Evolutionary conservation across 192 early-diverging fungal genomes (phyloP).

Genomic region (Coemansia sp.): DNA sequence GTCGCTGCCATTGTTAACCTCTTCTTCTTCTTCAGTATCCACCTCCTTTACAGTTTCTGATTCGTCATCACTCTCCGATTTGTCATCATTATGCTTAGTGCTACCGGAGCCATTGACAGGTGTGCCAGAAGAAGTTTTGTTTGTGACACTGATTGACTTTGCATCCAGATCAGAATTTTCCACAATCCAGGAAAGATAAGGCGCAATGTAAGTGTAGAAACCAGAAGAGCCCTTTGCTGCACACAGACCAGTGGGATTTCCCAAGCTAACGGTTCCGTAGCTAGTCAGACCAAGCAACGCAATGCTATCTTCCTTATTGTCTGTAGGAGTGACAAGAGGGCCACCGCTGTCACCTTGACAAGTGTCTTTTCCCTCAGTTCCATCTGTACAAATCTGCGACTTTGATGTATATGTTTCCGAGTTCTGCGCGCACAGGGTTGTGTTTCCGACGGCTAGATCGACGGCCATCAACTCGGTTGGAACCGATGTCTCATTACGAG

Average conservation of each 20-base stretch:
- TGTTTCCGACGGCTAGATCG: constrained; percentile 19
- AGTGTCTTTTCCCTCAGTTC: constrained; percentile 36
- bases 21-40: not conserved
- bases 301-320: constrained; percentile 6
- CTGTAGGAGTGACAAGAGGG: constrained; percentile 29
- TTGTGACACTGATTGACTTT: constrained; percentile 13
- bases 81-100: not conserved
- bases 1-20: not conserved
- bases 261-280: constrained; percentile 23
- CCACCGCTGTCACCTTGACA: constrained; percentile 52
- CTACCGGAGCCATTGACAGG: not conserved
- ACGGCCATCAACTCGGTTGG: constrained; percentile 37
- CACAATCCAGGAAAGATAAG: constrained; percentile 45
- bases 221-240: constrained; percentile 27
- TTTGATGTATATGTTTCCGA: constrained; percentile 7
- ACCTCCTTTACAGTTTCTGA: not conserved
- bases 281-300: constrained; percentile 42
- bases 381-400: constrained; percentile 47
- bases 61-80: not conserved
- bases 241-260: constrained; percentile 29
- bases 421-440: constrained; percentile 14
- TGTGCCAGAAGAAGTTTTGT: constrained; percentile 13
- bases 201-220: constrained; percentile 43
- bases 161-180: constrained; percentile 13
- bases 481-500: constrained; percentile 4